Evolutionary conservation across 306 rosid genomes (phyloP).

Genomic region (Lotus japonicus): DNA sequence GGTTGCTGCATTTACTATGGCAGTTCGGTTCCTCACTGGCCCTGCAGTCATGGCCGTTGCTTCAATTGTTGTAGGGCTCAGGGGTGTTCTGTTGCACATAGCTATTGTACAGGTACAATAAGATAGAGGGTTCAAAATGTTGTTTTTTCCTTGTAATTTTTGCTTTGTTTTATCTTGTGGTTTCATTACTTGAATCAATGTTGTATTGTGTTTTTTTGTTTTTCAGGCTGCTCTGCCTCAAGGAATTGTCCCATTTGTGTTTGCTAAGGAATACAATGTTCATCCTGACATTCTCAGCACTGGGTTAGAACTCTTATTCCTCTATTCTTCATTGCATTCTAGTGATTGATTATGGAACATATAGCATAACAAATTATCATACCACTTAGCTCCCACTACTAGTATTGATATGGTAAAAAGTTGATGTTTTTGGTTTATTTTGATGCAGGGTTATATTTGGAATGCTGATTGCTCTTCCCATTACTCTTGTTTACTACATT

Average conservation of each 20-base stretch:
- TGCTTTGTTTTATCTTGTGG: neutral
- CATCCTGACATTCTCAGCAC: conserved; percentile 90
- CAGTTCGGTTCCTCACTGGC: conserved; percentile 61
- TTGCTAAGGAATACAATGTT: conserved; percentile 87
- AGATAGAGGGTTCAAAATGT: neutral
- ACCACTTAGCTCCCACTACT: neutral
- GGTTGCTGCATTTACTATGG: conserved; percentile 71
- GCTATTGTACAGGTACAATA: conserved; percentile 75
- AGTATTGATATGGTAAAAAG: neutral
- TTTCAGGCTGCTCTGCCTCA: conserved; percentile 84
- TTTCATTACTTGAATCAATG: neutral
- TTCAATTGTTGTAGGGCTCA: conserved; percentile 60
- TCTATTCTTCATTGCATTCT: neutral
- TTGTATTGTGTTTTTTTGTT: neutral
- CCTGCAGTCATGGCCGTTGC: conserved; percentile 84
- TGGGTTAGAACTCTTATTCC: conserved; percentile 40
- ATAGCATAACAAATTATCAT: neutral
- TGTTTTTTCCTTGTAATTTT: neutral
- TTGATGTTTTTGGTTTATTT: neutral
- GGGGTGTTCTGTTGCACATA: conserved; percentile 65
- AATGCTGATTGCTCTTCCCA: conserved; percentile 77
- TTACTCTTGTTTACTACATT: conserved; percentile 69
- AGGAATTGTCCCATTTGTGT: conserved; percentile 88
- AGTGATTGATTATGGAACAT: no score
- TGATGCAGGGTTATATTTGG: conserved; percentile 76